Evolutionary conservation across 306 rosid species (phyloP), one percentile per base, ranked within the genome.

Genomic region (Erythrophleum fordii): DNA sequence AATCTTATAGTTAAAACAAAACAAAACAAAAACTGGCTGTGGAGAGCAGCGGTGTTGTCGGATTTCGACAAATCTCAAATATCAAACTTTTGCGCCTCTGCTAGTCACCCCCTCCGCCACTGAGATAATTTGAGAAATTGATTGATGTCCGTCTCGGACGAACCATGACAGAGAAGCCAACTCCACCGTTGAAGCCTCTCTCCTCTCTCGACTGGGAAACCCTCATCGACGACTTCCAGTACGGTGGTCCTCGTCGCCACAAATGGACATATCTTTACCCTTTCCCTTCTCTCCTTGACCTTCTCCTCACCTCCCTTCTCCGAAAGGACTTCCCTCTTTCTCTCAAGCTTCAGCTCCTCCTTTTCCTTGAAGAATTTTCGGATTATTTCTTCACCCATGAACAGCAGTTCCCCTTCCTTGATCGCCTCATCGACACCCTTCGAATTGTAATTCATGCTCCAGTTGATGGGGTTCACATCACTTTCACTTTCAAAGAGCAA

Each of bases 321-420:
- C 86, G 83, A 73, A 92, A 92, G 51, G 99, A 95, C 58, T 85
- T 89, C 82, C 86, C 97, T 72, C 88, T 80, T 49, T 81, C 90
- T 44, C 83, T 85, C 76, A 91, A 85, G 85, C 83, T 89, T 82
- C 90, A 88, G 5, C 88, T 93, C 80, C 82, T 95, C 51, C 60
- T 89, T 53, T 95, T 95, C 89, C 88, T 95, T 77, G 98, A 95
- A 11, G 97, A 95, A 62, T 95, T 91, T 77, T 85, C 92, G 58
- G 81, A 73, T 45, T 77, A 87, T 2, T 78, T 87, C 26, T 88
- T 89, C 82, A 18, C 59, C 67, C 59, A 73, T 6, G 49, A 71
- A 22, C 60, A 29, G 11, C 67, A 29, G 4, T 28, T 67, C 66
- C 48, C 28, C 0, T 74, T 75, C 4, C 85, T 95, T 53, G 82